Base-by-base conservation (phyloP, 2,329 filamentous ascomycete genomes). In the Lachnum nothofagi region DNA sequence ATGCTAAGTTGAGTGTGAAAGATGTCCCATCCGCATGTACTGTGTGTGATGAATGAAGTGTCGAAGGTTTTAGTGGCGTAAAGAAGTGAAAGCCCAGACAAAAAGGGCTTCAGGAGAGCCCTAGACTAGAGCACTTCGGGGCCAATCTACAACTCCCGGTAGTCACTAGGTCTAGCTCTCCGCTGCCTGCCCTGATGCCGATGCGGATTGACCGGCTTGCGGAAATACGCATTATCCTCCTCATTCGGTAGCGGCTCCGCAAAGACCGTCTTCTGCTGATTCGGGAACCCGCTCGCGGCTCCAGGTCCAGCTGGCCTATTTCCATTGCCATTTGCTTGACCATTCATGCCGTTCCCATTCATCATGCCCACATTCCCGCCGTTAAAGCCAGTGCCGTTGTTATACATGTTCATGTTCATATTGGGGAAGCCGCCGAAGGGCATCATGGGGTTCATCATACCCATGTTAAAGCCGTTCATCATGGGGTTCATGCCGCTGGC, bases 141-240 rank as follows among this genome's bases (percentile, higher is more conserved):
- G n/a, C n/a, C n/a, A n/a, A n/a, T n/a, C 19, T 16, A 34, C 31
- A 34, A 14, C 31, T 34, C 31, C 31, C 31, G 31, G 67, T 93
- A 97, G 70, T 98, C 93, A 65, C 88, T 93, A 9, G 91, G 91
- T 47, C 93, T 79, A 46, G 88, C 82, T 60, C 88, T 78, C 56
- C 85, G 81, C 61, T 89, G 84, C 61, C 86, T 80, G 63, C 90
- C 88, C 67, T 91, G 85, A 65, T 93, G 88, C 43, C 93, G 82
- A 65, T 95, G 88, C 2, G 91, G 91, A 65, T 98, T 98, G 54
- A 97, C 88, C 0, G 93, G 93, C 67, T 95, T 91, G 49, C 93
- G 81, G 67, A 97, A 94, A 70, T 98, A 98, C 5, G 93, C 88
- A 52, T 90, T 88, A 49, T 95, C 90, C 48, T 94, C 88, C 55